phyloP scores from a whole-genome alignment of 176 grass and related monocot species.

The Oryza meridionalis region DNA sequence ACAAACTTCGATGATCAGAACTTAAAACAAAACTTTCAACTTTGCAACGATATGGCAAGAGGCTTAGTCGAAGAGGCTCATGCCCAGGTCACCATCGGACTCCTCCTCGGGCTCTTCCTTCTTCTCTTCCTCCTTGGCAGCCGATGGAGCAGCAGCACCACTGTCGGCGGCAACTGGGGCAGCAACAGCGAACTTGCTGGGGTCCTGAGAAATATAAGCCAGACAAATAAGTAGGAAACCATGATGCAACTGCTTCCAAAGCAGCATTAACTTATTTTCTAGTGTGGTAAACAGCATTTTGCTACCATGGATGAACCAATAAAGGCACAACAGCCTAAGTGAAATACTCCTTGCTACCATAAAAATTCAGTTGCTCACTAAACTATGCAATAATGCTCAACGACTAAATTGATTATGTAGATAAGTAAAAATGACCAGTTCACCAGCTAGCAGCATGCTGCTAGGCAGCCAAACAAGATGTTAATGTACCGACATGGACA shows the following conservation, averaged over 20 bases:
- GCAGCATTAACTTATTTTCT: background rate
- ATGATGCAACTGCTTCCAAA: background rate
- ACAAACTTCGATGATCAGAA: background rate
- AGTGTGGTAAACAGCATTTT: background rate
- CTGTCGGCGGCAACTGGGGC: conserved; percentile 46
- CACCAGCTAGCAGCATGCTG: too few relatives aligned
- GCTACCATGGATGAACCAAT: too few relatives aligned
- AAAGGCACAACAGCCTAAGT: background rate
- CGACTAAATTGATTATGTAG: background rate
- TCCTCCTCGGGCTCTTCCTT: conserved; percentile 67
- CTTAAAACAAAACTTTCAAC: conserved; percentile 43
- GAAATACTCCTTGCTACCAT: background rate
- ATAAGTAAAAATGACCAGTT: background rate
- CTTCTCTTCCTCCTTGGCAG: conserved; percentile 61
- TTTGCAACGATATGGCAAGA: background rate
- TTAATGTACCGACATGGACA: background rate
- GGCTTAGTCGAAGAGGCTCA: conserved; percentile 72
- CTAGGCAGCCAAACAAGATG: background rate
- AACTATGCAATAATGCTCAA: background rate
- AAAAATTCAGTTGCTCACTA: background rate
- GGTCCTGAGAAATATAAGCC: conserved; percentile 50
- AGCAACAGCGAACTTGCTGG: conserved; percentile 68
- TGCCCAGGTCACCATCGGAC: conserved; percentile 70
- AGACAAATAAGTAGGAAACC: background rate
- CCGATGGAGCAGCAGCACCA: conserved; percentile 33